phyloP scores from a whole-genome alignment of 1,284 basidiomycete genomes.

The Entoloma clypeatum region DNA sequence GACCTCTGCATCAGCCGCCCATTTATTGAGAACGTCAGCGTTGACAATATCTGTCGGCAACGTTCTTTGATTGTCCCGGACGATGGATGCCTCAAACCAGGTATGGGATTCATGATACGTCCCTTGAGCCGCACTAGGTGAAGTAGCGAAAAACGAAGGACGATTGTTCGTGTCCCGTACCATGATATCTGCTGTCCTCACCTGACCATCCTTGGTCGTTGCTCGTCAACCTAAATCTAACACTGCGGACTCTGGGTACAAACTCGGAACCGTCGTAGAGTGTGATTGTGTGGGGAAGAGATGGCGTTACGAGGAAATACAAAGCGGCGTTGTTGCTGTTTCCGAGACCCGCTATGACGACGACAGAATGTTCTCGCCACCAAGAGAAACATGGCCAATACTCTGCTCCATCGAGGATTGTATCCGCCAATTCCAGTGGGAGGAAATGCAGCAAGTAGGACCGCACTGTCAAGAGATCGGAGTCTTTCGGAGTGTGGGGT shows the following conservation, averaged over 20 bases:
- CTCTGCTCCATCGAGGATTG: conserved; percentile 26
- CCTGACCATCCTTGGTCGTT: conserved; percentile 34
- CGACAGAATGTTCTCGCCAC: not conserved
- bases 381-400: conserved; percentile 26
- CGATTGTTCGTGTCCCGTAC: not conserved
- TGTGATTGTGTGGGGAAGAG: conserved; percentile 25
- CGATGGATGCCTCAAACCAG: conserved; percentile 32
- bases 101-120: conserved; percentile 27
- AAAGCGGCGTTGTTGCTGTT: conserved; percentile 24
- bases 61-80: conserved; percentile 12
- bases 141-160: conserved; percentile 2
- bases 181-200: conserved; percentile 14
- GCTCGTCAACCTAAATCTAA: conserved; percentile 25
- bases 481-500: conserved; percentile 22
- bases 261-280: not conserved
- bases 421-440: conserved; percentile 27
- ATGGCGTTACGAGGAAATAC: conserved; percentile 32
- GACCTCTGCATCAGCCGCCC: conserved; percentile 1
- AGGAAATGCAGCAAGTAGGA: conserved; percentile 17
- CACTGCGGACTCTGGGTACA: conserved; percentile 16
- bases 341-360: conserved; percentile 7
- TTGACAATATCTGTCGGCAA: conserved; percentile 2
- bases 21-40: not conserved
- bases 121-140: conserved; percentile 14
- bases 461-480: conserved; percentile 21